phyloP scores from a whole-genome alignment of 805 yeast genomes.

The Wickerhamomyces xylosicus region DNA sequence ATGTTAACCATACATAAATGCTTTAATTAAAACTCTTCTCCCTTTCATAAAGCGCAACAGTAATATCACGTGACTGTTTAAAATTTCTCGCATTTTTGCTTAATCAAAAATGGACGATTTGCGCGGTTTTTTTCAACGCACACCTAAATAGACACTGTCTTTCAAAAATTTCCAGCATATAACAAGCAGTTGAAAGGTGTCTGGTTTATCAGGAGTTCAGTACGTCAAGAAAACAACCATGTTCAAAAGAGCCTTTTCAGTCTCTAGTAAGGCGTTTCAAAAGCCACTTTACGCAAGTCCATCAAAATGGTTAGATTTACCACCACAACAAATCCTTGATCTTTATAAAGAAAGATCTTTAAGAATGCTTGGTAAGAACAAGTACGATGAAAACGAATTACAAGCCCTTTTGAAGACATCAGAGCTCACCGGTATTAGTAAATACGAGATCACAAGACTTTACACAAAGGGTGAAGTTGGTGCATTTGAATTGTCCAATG shows the following conservation, averaged over 20 bases:
- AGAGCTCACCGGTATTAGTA: constrained; percentile 28
- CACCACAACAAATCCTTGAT: constrained; percentile 50
- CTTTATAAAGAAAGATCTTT: constrained; percentile 50
- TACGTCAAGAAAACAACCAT: background rate
- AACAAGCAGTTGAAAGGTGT: background rate
- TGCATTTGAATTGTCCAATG: constrained; percentile 27
- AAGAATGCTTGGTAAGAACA: constrained; percentile 40
- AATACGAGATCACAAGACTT: constrained; percentile 23
- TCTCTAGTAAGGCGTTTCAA: background rate
- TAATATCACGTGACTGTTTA: too few relatives aligned
- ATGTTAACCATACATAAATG: too few relatives aligned
- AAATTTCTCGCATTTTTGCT: too few relatives aligned
- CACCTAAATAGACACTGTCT: too few relatives aligned
- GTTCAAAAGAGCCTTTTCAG: constrained; percentile 5
- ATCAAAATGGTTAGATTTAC: constrained; percentile 58
- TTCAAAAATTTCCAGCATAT: too few relatives aligned
- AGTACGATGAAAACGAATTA: constrained; percentile 40
- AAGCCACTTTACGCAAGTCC: constrained; percentile 43
- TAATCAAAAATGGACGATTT: too few relatives aligned
- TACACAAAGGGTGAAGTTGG: constrained; percentile 32
- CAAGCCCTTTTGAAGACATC: constrained; percentile 44
- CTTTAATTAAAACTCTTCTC: too few relatives aligned
- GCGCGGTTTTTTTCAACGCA: too few relatives aligned
- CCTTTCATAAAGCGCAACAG: too few relatives aligned
- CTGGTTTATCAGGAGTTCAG: background rate